These are phyloP conservation scores for Solanum tacnaense DNA, from an alignment of 257 asterid genomes.

Conservation along the genomic window DNA sequence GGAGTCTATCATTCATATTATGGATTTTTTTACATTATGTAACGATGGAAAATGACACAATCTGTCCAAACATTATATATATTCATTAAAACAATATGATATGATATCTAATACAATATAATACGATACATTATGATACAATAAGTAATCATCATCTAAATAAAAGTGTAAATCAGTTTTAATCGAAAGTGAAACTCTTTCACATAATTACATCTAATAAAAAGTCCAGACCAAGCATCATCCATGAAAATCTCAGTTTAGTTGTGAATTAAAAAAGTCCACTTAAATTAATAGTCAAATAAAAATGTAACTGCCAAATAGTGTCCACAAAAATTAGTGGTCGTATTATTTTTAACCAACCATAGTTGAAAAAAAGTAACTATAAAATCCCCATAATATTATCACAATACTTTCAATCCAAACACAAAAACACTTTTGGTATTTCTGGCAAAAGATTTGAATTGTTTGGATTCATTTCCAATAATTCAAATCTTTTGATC, in stretches of 20 bases:
- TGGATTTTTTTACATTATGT: too few species aligned
- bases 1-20: too few species aligned
- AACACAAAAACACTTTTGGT: not conserved
- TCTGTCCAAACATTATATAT: too few species aligned
- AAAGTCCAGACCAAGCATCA: not conserved
- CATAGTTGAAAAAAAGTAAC: not conserved
- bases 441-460: not conserved
- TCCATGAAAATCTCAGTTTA: not conserved
- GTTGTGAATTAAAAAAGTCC: not conserved
- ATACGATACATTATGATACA: too few species aligned
- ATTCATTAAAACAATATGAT: too few species aligned
- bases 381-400: not conserved
- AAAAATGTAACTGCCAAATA: not conserved
- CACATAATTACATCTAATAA: not conserved
- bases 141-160: too few species aligned
- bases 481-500: not conserved
- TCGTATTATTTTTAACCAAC: not conserved
- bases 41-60: too few species aligned
- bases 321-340: not conserved
- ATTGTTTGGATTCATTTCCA: not conserved
- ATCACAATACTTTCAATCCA: not conserved
- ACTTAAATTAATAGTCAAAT: not conserved
- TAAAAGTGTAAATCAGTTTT: not conserved
- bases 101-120: too few species aligned
- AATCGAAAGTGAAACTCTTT: not conserved